These are phyloP conservation scores for Dujonia santamariae DNA, from an alignment of 1,139 yeast species.

Conservation along the genomic window DNA sequence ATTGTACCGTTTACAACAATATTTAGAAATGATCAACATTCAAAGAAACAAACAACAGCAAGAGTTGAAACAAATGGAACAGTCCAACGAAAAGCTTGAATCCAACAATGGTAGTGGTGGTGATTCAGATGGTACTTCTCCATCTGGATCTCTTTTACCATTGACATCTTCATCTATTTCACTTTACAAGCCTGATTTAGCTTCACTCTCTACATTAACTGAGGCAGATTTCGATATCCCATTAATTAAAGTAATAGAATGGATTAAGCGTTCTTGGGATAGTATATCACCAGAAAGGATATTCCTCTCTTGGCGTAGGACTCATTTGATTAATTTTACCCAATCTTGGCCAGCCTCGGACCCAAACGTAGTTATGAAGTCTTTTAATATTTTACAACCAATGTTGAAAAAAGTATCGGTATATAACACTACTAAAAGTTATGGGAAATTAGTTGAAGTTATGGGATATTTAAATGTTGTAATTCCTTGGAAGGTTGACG, in stretches of 20 bases:
- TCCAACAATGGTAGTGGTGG: neutral
- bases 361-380: conserved; percentile 9
- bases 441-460: conserved; percentile 36
- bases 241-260: conserved; percentile 53
- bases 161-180: conserved; percentile 18
- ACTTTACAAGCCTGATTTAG: conserved; percentile 38
- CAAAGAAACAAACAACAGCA: conserved; percentile 26
- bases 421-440: conserved; percentile 24
- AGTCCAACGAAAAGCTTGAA: neutral
- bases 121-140: neutral
- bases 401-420: conserved; percentile 9
- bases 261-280: conserved; percentile 58
- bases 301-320: conserved; percentile 51
- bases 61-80: neutral
- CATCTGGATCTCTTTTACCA: neutral
- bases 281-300: conserved; percentile 44
- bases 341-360: conserved; percentile 24
- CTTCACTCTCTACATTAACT: conserved; percentile 17
- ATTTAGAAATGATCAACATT: conserved; percentile 45
- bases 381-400: conserved; percentile 10
- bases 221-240: conserved; percentile 45
- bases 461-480: conserved; percentile 46
- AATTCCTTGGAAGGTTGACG: conserved; percentile 59
- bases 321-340: conserved; percentile 22
- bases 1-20: conserved; percentile 58